These are phyloP conservation scores for Rhodamnia argentea DNA, from an alignment of 345 rosid species.

Conservation along the genomic window DNA sequence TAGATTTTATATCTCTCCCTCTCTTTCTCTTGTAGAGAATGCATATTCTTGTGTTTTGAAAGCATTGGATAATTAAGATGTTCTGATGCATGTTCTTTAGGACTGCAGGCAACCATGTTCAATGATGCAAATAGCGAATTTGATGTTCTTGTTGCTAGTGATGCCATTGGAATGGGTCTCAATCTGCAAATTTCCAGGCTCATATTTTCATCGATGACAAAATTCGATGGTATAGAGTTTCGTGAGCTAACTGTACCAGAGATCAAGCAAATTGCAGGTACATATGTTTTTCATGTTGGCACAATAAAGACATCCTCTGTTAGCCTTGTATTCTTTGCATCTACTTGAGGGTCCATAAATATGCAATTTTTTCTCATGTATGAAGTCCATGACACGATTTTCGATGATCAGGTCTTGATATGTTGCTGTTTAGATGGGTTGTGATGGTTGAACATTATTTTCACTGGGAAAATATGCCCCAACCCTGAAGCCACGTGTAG, in stretches of 20 bases:
- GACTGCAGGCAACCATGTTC: conserved; percentile 79
- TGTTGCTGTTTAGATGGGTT: neutral
- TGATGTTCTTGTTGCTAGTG: conserved; percentile 97
- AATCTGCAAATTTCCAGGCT: conserved; percentile 87
- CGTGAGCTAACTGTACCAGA: conserved; percentile 71
- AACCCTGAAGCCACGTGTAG: neutral
- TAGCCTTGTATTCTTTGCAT: neutral
- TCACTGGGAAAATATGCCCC: neutral
- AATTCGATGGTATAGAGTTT: conserved; percentile 63
- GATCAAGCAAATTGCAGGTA: conserved; percentile 96
- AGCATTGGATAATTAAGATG: neutral
- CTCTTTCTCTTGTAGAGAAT: neutral
- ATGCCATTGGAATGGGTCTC: conserved; percentile 98
- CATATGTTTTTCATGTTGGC: neutral
- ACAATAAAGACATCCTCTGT: neutral
- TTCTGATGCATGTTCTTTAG: conserved; percentile 7
- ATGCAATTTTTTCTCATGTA: neutral
- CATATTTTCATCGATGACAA: conserved; percentile 67
- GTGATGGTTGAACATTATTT: neutral
- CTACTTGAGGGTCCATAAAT: neutral
- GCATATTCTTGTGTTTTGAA: neutral
- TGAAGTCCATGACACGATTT: neutral
- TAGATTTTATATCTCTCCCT: neutral
- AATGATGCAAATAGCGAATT: conserved; percentile 72
- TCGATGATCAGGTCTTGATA: neutral